Evolutionary conservation across 352 stramenopile species (phyloP).

Genomic region (Pythium dissimile): DNA sequence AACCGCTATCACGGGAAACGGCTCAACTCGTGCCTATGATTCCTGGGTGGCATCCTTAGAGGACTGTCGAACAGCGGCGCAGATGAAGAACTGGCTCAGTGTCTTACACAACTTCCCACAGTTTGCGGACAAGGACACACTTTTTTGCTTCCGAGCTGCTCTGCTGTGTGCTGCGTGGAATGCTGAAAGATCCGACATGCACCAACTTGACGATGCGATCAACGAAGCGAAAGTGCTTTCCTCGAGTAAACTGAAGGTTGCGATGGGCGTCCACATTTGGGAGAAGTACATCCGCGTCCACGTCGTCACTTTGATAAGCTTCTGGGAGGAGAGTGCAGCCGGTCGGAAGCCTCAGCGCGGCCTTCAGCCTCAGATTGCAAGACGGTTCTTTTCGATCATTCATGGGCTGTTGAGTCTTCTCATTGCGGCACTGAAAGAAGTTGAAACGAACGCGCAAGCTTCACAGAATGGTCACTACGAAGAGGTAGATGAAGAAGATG

Average conservation of each 20-base stretch:
- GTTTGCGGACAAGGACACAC: conserved; percentile 46
- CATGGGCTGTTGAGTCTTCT: conserved; percentile 52
- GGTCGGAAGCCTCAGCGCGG: conserved; percentile 64
- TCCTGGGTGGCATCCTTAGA: conserved; percentile 63
- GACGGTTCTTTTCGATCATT: conserved; percentile 79
- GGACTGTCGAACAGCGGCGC: conserved; percentile 45
- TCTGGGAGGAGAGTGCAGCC: conserved; percentile 76
- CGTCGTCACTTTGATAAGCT: conserved; percentile 75
- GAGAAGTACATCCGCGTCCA: conserved; percentile 80
- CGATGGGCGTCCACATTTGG: conserved; percentile 74
- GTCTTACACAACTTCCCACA: conserved; percentile 60
- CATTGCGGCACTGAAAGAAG: conserved; percentile 19
- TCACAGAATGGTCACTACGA: conserved; percentile 5
- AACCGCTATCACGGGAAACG: not conserved
- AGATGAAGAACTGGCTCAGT: conserved; percentile 68
- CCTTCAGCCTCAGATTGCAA: conserved; percentile 70
- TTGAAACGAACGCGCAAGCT: not conserved
- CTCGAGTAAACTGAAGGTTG: conserved; percentile 37
- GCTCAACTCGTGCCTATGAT: conserved; percentile 23
- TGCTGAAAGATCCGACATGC: conserved; percentile 77
- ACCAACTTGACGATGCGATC: conserved; percentile 74
- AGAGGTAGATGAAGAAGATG: conserved; percentile 24
- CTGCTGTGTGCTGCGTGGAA: conserved; percentile 79
- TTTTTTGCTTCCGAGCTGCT: conserved; percentile 65
- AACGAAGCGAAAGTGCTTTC: conserved; percentile 52